A percentile compares a stretch with the other conserved stretches of the same genome.
phyloP scores from a whole-genome alignment of 2,329 filamentous ascomycete genomes.

The Fusarium tupiense region DNA sequence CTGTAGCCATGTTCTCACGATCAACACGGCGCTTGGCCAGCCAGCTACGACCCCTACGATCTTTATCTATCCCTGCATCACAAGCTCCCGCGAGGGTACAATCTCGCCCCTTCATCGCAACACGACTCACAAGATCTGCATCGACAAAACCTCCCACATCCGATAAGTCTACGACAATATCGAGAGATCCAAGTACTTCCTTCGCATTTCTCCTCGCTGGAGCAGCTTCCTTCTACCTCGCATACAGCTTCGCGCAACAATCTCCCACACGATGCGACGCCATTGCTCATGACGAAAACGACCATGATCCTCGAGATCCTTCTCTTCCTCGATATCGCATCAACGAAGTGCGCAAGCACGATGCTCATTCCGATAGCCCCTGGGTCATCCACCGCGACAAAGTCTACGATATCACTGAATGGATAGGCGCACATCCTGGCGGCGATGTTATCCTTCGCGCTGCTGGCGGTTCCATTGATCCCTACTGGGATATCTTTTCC shows the following conservation, averaged over 20 bases:
- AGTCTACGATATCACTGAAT: conserved; percentile 77
- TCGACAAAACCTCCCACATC: neutral
- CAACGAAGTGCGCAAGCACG: conserved; percentile 62
- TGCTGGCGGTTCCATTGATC: conserved; percentile 71
- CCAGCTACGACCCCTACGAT: conserved; percentile 18
- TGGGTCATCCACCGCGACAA: conserved; percentile 73
- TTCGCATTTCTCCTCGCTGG: conserved; percentile 21
- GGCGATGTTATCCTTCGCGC: conserved; percentile 75
- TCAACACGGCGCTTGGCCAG: conserved; percentile 21
- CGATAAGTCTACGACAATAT: neutral
- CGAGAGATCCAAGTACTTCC: conserved; percentile 2
- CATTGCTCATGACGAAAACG: neutral
- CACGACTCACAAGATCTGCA: neutral
- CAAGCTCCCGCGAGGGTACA: conserved; percentile 17
- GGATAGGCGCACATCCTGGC: conserved; percentile 72
- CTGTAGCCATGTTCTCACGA: conserved; percentile 28
- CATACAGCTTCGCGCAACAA: conserved; percentile 29
- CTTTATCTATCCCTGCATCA: neutral
- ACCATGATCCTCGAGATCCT: conserved; percentile 50
- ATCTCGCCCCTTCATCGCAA: conserved; percentile 19
- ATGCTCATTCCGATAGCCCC: conserved; percentile 61
- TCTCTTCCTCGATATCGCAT: conserved; percentile 60
- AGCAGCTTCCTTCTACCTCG: conserved; percentile 31
- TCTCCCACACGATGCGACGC: conserved; percentile 36
- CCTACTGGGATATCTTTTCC: conserved; percentile 76